Base-by-base conservation (phyloP, 345 rosid genomes). In the Sisymbrium irio region DNA sequence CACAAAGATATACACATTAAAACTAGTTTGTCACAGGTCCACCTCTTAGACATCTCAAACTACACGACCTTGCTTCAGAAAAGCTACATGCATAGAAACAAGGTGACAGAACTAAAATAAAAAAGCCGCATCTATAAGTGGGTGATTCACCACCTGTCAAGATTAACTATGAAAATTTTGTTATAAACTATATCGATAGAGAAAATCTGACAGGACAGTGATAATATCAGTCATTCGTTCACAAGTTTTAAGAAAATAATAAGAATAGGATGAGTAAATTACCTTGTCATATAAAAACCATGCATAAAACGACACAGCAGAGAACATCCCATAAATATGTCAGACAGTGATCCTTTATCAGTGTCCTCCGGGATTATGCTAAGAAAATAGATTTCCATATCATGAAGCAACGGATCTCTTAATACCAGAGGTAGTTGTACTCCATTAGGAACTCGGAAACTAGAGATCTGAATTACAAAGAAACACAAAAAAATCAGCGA, bases 341-440 rank as follows among this genome's bases (percentile, higher is more conserved):
- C 96, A 68, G 89, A 85, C 46, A 88, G 77, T 77, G 92, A 77
- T 76, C 77, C 60, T 67, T 70, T 80, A 72, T 82, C 83, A 65
- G 72, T 79, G 78, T 82, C 72, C 79, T 85, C 83, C 36, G 46
- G 75, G 36, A 77, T 22, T 78, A 74, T 75, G 71, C 82, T 87
- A 71, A 79, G 79, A 67, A 89, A 61, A 79, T 75, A 73, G 44
- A 77, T 77, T 78, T 91, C 96, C 91, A 89, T 77, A 80, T 91
- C 96, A 68, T 78, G 84, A 84, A 87, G 79, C 73, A 94, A 82
- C 13, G 82, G 81, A 69, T 94, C 97, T 76, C 88, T 91, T 61
- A 94, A 77, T 78, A 85, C 83, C 30, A 76, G 78, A 27, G 96
- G 96, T 78, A 94, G 87, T 71, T 69, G 75, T 53, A 84, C 79